Percentiles rank a stretch among this genome's conserved stretches.
These are phyloP conservation scores for Debaryomyces maramus DNA, from an alignment of 805 yeast genomes.

Conservation along the genomic window DNA sequence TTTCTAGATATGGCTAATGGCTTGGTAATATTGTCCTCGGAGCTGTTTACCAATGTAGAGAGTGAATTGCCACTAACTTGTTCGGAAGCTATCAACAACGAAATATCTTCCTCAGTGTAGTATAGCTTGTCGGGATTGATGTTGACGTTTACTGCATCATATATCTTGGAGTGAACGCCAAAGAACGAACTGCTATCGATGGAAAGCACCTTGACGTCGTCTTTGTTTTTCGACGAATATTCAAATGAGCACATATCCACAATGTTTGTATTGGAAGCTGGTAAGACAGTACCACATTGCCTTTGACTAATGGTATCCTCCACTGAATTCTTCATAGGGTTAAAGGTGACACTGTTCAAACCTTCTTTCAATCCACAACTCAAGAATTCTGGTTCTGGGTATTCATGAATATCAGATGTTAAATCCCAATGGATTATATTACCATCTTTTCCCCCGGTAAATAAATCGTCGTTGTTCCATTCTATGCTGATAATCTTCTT, in stretches of 20 bases:
- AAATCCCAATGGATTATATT: slow-evolving; percentile 68
- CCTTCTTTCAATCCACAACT: slow-evolving; percentile 51
- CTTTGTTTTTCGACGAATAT: slow-evolving; percentile 16
- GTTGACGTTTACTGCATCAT: slow-evolving; percentile 28
- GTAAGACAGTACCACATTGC: slow-evolving; percentile 64
- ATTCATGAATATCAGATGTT: slow-evolving; percentile 22
- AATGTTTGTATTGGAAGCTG: slow-evolving; percentile 55
- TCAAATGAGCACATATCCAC: slow-evolving; percentile 43
- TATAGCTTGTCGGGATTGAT: slow-evolving; percentile 23
- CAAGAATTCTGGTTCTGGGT: slow-evolving; percentile 12
- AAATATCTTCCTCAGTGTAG: slow-evolving; percentile 31
- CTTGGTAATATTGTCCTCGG: slow-evolving; percentile 13
- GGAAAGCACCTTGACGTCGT: slow-evolving; percentile 44
- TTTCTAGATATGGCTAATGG: slow-evolving; percentile 11
- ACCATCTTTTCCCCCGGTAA: slow-evolving; percentile 65
- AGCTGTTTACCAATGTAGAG: slow-evolving; percentile 18
- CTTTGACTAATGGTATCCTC: slow-evolving; percentile 37
- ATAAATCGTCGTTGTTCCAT: slow-evolving; percentile 58
- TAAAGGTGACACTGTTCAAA: slow-evolving; percentile 39
- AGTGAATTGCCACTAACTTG: not conserved
- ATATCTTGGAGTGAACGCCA: slow-evolving; percentile 52
- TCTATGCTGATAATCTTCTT: slow-evolving; percentile 51
- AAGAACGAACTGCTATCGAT: slow-evolving; percentile 56
- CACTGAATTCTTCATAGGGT: slow-evolving; percentile 30
- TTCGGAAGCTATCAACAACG: slow-evolving; percentile 16